Percentiles rank a stretch among this genome's conserved stretches.
Conservation (phyloP, 495 filamentous ascomycete genomes). For the Penicillium coprophilum region DNA sequence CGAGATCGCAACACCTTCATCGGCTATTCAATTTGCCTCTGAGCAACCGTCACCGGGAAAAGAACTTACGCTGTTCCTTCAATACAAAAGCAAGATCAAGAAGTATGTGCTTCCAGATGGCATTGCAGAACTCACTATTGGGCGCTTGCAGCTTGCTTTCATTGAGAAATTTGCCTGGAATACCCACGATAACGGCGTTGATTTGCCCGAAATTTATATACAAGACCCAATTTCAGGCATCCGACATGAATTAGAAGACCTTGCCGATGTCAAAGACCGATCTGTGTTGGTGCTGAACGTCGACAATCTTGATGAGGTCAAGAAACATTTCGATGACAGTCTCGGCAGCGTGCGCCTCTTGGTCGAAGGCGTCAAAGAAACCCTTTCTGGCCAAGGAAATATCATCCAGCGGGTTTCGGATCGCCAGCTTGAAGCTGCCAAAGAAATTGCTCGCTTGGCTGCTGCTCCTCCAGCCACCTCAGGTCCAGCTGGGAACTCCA, state of each 20-base stretch:
- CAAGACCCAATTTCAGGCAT: constrained; percentile 94
- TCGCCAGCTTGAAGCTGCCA: constrained; percentile 84
- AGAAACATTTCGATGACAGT: constrained; percentile 91
- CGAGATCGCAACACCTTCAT: constrained; percentile 39
- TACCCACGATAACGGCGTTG: constrained; percentile 87
- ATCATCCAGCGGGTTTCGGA: constrained; percentile 87
- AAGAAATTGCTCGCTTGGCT: constrained; percentile 82
- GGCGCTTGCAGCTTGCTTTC: constrained; percentile 90
- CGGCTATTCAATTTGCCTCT: constrained; percentile 54
- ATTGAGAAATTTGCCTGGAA: constrained; percentile 99
- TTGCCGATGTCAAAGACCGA: constrained; percentile 92
- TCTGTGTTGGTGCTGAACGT: constrained; percentile 92
- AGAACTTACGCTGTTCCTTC: constrained; percentile 91
- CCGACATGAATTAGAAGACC: constrained; percentile 91
- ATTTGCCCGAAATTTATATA: constrained; percentile 95
- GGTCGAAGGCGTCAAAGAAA: constrained; percentile 76
- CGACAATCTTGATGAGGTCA: constrained; percentile 94
- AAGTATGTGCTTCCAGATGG: constrained; percentile 90
- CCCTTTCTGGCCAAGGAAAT: constrained; percentile 74
- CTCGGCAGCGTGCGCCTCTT: constrained; percentile 75
- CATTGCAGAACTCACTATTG: constrained; percentile 76
- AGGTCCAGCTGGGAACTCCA: constrained; percentile 11
- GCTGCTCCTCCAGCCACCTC: constrained; percentile 56
- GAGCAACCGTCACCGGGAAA: constrained; percentile 79
- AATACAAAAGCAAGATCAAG: constrained; percentile 96